Evolutionary conservation across 169 alveolate species (phyloP), one percentile per base, ranked within the genome.

Genomic region (Plasmodium cynomolgi): DNA sequence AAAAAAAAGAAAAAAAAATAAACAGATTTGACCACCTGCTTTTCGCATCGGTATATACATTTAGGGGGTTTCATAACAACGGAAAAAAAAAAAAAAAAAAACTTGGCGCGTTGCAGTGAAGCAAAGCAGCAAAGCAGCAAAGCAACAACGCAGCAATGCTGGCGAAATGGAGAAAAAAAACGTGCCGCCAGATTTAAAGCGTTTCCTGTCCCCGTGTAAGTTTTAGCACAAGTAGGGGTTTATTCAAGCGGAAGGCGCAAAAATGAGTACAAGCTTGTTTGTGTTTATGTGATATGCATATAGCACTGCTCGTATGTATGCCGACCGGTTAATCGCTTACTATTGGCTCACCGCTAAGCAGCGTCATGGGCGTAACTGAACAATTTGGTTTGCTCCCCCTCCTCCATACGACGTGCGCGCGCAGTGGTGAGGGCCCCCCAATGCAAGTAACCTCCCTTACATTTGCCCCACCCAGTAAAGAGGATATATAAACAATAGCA

Each of bases 351-450:
- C 58, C n/a, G n/a, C 58, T 47, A 11, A 13, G n/a, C 58, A 47
- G 58, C 58, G 58, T 13, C n/a, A 47, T 47, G 54, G 39, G 54
- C 54, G 54, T 44, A 0, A 7, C 54, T 47, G 58, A 3, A 11
- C n/a, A 2, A 13, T 11, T 47, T 84, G 0, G 73, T 83, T 83
- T 34, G 26, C 92, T 84, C 92, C 92, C 92, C 92, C 92, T 84
- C 41, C 17, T 20, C n/a, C 92, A 71, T 71, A 71, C 23, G 83
- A 34, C 92, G 11, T 34, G 54, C 54, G 54, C 26, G 54, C 54
- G 54, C 26, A 44, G 6, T 79, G 29, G 56, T 33, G 39, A 80
- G 23, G 23, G 56, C 56, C 13, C 56, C 47, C 15, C 54, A 39
- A 37, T 6, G 9, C 50, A 41, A 41, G 9, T 15, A 41, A 41